A percentile compares a stretch with the other conserved stretches of the same genome.
Evolutionary conservation across 2,329 filamentous ascomycete genomes (phyloP).

Genomic region (Stachybotrys elegans): DNA sequence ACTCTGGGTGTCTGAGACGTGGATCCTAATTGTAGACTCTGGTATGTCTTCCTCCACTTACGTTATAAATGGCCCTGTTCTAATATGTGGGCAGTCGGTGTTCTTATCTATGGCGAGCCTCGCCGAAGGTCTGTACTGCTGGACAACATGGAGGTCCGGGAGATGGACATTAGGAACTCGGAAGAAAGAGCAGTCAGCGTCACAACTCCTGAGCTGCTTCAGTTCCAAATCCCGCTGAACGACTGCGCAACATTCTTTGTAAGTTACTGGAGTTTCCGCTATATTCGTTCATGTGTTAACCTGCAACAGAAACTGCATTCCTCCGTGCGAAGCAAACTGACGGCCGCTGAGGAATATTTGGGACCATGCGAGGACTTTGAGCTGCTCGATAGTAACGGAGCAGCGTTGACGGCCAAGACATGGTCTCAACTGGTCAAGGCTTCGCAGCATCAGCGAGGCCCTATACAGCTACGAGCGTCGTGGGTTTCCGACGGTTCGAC

Average conservation of each 20-base stretch:
- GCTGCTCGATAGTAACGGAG: neutral
- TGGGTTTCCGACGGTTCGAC: neutral
- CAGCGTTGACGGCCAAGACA: slow-evolving; percentile 1
- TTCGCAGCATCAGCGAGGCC: neutral
- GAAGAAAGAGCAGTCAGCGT: slow-evolving; percentile 1
- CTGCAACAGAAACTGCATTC: slow-evolving; percentile 2
- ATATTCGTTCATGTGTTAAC: too few species aligned
- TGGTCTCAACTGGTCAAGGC: slow-evolving; percentile 2
- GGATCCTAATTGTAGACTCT: slow-evolving; percentile 4
- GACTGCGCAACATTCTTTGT: slow-evolving; percentile 5
- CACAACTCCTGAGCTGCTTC: slow-evolving; percentile 2
- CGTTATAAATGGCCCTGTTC: neutral
- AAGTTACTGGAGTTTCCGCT: too few species aligned
- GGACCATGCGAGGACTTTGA: neutral
- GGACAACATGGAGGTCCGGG: slow-evolving; percentile 2
- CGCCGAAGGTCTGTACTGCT: slow-evolving; percentile 1
- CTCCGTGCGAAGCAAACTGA: neutral
- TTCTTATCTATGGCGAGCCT: slow-evolving; percentile 1
- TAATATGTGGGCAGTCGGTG: neutral
- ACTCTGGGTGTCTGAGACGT: slow-evolving; percentile 4
- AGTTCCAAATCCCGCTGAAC: slow-evolving; percentile 1
- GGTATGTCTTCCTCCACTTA: neutral
- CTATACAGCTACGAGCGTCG: neutral
- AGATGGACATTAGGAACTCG: neutral
- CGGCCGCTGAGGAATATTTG: neutral